Conservation (phyloP, 1,284 basidiomycete genomes). For the Microbotryum saponariae region DNA sequence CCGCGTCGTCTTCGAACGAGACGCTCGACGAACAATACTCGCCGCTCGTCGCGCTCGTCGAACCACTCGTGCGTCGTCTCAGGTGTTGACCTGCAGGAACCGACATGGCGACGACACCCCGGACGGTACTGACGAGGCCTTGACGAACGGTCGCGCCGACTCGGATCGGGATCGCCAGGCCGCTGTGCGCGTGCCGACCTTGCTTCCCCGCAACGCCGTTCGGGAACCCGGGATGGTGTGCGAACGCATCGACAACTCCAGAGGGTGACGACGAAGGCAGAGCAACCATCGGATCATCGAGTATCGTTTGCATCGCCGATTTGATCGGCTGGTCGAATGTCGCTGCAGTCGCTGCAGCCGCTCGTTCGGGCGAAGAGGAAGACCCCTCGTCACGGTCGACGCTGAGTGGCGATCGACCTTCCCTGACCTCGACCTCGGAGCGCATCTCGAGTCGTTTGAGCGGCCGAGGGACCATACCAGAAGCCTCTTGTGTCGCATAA, state of each 20-base stretch:
- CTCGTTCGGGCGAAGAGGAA: not conserved
- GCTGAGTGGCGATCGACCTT: conserved; percentile 9
- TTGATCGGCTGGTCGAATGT: conserved; percentile 71
- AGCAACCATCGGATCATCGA: conserved; percentile 47
- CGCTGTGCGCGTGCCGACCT: conserved; percentile 6
- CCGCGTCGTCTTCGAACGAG: conserved; percentile 30
- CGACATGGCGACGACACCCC: not conserved
- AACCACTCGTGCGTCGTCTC: not conserved
- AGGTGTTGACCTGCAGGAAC: not conserved
- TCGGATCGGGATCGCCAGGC: conserved; percentile 16
- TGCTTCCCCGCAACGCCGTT: conserved; percentile 50
- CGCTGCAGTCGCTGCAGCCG: not conserved
- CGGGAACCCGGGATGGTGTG: conserved; percentile 52
- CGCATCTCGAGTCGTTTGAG: conserved; percentile 59
- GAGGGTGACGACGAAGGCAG: conserved; percentile 8
- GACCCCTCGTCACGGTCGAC: not conserved
- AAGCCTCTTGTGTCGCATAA: conserved; percentile 40
- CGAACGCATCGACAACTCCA: conserved; percentile 33
- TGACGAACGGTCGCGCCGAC: too few relatives aligned
- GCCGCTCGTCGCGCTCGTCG: not conserved
- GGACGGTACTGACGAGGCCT: too few relatives aligned
- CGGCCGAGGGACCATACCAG: conserved; percentile 70
- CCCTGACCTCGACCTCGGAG: conserved; percentile 57
- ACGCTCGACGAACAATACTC: conserved; percentile 6
- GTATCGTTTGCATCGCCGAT: conserved; percentile 58